These are phyloP conservation scores for Kwoniella mangroviensis DNA, from an alignment of 768 basidiomycete genomes.

Conservation along the genomic window DNA sequence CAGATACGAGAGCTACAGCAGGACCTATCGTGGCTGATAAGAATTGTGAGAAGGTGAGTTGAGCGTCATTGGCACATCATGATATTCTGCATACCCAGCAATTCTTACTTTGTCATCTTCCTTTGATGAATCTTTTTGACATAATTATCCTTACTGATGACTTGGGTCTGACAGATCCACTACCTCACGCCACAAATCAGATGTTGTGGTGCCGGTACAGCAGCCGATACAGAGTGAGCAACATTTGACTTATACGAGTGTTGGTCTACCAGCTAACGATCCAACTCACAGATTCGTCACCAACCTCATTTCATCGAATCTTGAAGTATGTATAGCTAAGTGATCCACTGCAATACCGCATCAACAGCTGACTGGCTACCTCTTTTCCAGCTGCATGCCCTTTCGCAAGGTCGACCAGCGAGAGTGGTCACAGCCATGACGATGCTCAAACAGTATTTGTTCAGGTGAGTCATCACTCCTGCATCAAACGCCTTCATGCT, in stretches of 20 bases:
- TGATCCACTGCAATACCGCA: background rate
- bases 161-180: conserved; percentile 73
- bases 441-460: conserved; percentile 95
- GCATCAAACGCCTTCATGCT: background rate
- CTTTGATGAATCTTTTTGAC: background rate
- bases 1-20: conserved; percentile 93
- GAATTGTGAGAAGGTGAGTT: conserved; percentile 95
- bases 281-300: conserved; percentile 67
- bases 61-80: background rate
- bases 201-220: conserved; percentile 98
- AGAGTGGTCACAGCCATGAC: conserved; percentile 98
- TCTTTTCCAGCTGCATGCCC: conserved; percentile 68
- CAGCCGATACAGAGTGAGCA: conserved; percentile 84
- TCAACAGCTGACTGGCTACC: background rate
- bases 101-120: too few species aligned
- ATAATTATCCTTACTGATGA: background rate
- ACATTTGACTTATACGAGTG: too few species aligned
- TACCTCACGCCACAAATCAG: conserved; percentile 93
- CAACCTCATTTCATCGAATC: conserved; percentile 91
- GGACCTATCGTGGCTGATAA: conserved; percentile 96
- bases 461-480: conserved; percentile 66
- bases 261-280: too few species aligned
- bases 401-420: conserved; percentile 88
- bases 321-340: conserved; percentile 63
- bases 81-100: too few species aligned